Evolutionary conservation across 331 rosid species (phyloP), one percentile per base, ranked within the genome.

Genomic region (Dryas integrifolia): DNA sequence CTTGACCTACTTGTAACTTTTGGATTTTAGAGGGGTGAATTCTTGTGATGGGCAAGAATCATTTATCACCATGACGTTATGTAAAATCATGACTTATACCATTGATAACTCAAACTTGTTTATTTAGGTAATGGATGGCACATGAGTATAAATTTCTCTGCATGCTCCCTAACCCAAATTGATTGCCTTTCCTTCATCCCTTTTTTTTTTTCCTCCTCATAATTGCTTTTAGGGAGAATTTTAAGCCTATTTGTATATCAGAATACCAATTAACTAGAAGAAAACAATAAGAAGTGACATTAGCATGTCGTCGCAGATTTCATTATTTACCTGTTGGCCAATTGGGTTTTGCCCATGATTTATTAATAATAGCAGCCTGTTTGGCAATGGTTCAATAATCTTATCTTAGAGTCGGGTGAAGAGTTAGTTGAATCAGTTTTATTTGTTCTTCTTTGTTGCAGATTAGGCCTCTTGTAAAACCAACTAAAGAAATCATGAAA

Each of bases 381-480:
- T 66, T 69, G 58, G 61, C 69, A 43, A 79, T 67, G 69, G 38
- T 60, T 49, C 18, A 39, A 57, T 63, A 50, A 12, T 57, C 62
- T 44, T 76, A 10, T 45, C 55, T 41, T 5, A 35, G 50, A 49
- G 5, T 70, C 43, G 53, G 26, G 56, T 49, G 69, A 35, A 11
- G 30, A 26, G 21, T 66, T 77, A 57, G 74, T 76, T 65, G 72
- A 73, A 61, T 50, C 60, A 58, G 59, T 40, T 9, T 60, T 7
- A 18, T 66, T 49, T 58, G 56, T 78, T 75, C 4, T 63, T 73
- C 67, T 53, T 68, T 52, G 12, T 67, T 80, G 82, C 95, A 94
- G 98, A 91, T 94, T 80, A 94, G 64, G 90, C 97, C 96, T 75
- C 96, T 94, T 65, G 96, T 91, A 35, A 85, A 44, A 66, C 98